Conservation (phyloP, 2,329 filamentous ascomycete genomes). For the Arthrobotrys pseudoclavata region DNA sequence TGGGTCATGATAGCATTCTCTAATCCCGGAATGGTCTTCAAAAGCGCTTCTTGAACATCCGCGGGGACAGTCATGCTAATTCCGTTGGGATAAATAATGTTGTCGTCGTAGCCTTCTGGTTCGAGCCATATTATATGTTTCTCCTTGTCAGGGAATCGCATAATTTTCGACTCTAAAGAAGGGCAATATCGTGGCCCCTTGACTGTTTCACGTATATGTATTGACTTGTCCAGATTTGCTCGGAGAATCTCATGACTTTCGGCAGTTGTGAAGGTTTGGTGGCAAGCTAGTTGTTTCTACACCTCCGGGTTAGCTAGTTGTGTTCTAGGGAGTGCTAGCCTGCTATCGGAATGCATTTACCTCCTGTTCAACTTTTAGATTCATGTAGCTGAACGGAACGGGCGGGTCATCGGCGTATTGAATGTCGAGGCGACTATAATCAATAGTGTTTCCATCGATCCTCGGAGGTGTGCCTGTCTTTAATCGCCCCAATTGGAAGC, state of each 20-base stretch:
- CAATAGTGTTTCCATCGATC: constrained; percentile 83
- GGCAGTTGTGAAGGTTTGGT: constrained; percentile 88
- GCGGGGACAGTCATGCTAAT: constrained; percentile 96
- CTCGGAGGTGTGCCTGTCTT: constrained; percentile 97
- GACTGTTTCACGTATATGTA: constrained; percentile 95
- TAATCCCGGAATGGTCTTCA: constrained; percentile 88
- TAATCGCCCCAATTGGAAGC: constrained; percentile 87
- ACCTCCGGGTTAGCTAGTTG: background rate
- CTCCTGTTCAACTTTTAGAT: constrained; percentile 80
- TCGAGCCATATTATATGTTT: constrained; percentile 96
- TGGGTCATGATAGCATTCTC: constrained; percentile 93
- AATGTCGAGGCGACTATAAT: constrained; percentile 78
- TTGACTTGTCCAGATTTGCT: constrained; percentile 91
- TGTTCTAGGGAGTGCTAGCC: background rate
- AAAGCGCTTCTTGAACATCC: constrained; percentile 84
- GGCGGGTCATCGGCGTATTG: constrained; percentile 89
- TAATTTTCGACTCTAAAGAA: constrained; percentile 92
- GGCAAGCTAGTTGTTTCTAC: constrained; percentile 81
- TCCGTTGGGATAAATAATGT: constrained; percentile 94
- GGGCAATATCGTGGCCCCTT: constrained; percentile 96
- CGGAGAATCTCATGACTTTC: constrained; percentile 85
- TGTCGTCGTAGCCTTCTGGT: constrained; percentile 90
- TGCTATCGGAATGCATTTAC: constrained; percentile 61
- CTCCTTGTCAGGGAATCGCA: constrained; percentile 84
- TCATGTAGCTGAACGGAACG: constrained; percentile 90